These are phyloP conservation scores for Microdochium paspali DNA, from an alignment of 2,329 filamentous ascomycete genomes.

Conservation along the genomic window DNA sequence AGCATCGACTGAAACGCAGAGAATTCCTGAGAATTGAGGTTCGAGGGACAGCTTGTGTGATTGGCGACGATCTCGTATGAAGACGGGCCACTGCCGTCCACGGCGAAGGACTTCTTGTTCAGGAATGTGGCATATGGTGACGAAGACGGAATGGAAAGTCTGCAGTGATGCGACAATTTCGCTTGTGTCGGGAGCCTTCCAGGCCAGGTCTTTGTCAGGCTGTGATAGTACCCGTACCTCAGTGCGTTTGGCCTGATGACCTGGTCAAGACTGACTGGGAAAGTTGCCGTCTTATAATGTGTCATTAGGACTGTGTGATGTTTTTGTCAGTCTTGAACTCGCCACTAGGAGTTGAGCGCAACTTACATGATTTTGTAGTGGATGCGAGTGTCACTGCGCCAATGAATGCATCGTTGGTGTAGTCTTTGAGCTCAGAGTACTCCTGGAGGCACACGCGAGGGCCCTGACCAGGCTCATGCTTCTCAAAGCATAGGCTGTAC, in stretches of 20 bases:
- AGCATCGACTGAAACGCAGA: constrained; percentile 38
- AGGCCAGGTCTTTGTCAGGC: constrained; percentile 25
- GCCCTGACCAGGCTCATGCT: constrained; percentile 4
- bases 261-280: constrained; percentile 28
- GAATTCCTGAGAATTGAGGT: constrained; percentile 41
- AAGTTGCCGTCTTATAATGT: constrained; percentile 32
- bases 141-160: constrained; percentile 21
- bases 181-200: constrained; percentile 14
- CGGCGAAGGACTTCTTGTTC: constrained; percentile 13
- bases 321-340: constrained; percentile 4
- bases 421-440: constrained; percentile 8
- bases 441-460: constrained; percentile 9
- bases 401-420: not conserved
- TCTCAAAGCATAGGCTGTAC: constrained; percentile 14
- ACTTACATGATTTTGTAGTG: constrained; percentile 9
- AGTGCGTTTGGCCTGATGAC: constrained; percentile 37
- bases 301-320: constrained; percentile 20
- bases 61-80: constrained; percentile 44
- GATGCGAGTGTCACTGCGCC: constrained; percentile 9
- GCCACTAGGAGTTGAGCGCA: not conserved
- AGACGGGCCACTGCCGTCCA: constrained; percentile 28
- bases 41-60: constrained; percentile 34
- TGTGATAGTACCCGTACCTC: constrained; percentile 37
- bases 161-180: constrained; percentile 35
- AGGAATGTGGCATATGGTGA: constrained; percentile 24